Base-by-base conservation (phyloP, 345 rosid species). In the Murraya koenigii region DNA sequence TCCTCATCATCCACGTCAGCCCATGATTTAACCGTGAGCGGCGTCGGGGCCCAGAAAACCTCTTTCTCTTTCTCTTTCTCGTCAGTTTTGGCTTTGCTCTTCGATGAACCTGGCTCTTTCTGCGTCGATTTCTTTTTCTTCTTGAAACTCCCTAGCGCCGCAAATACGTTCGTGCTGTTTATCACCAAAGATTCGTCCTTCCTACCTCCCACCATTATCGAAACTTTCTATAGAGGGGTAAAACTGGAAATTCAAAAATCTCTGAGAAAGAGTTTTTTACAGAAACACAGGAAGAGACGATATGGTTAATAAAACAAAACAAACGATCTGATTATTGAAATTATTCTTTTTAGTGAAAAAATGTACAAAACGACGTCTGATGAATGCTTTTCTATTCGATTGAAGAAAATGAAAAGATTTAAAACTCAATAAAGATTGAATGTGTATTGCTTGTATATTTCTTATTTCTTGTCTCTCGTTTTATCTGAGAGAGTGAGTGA, bases 71-170 rank as follows among this genome's bases (percentile, higher is more conserved):
- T 68, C 38, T 82, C 75, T 61, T 82, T 74, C 39, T 71, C 82
- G 1, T 66, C 66, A 19, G 79, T 38, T 69, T 66, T 39, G 52
- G 32, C 77, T 84, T 77, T 26, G 80, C 23, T 47, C 70, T 77
- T 75, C 8, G 83, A 78, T 2, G 86, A 77, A 2, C 75, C 77
- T 58, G 49, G 47, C 14, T 83, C 87, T 68, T 79, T 80, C 9
- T 62, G 79, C n/a, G 72, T 41, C 2, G 86, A 82, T 75, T 87
- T 89, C 88, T 87, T 88, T 86, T 88, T 89, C 90, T 87, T 89
- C 84, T 73, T 84, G 75, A 84, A 74, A 35, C 74, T 80, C 30
- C 81, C 88, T 4, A 89, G 84, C n/a, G 89, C 88, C 17, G 90
- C 87, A 54, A 87, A 89, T 30, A 86, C 89, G 73, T 87, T 87